Evolutionary conservation across 2,329 filamentous ascomycete genomes (phyloP), one percentile per base, ranked within the genome.

Genomic region (Ophiostoma australiae): DNA sequence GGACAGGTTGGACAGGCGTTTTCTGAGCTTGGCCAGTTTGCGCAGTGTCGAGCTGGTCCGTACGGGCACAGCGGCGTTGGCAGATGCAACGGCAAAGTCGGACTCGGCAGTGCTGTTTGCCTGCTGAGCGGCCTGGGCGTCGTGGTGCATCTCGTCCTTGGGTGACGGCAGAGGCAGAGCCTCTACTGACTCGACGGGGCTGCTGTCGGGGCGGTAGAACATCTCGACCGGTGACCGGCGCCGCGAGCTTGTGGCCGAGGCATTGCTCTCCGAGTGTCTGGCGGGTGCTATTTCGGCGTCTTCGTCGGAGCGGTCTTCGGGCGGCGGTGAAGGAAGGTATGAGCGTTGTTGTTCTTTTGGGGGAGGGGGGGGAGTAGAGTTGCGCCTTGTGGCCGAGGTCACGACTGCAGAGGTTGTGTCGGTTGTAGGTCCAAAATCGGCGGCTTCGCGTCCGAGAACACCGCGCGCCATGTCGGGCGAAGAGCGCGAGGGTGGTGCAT

Each of bases 361-460:
- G 23, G 72, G 61, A 27, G 33, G 63, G 15, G 31, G 61, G n/a
- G 63, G 35, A 6, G 63, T 39, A 13, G 17, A 11, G 15, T 66
- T 35, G 63, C 84, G 84, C 74, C 82, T 84, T 77, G 82, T 86
- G 35, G 83, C 87, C 35, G 84, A 88, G n/a, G 83, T 88, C 20
- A 88, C 78, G 17, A 85, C 78, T 52, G 84, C 82, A 69, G 87
- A 87, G 61, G 84, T 81, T 11, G 83, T 85, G 55, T 61, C 85
- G 10, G 37, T 52, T 35, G 27, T 44, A 61, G 85, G 83, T 11
- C 84, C 86, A n/a, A 89, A 77, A 0, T 85, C 86, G 35, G 85
- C 79, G 5, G 84, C 77, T 72, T 87, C 87, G 69, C 86, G 85
- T 31, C 87, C 88, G 67, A 89, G 76, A 2, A 89, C 85, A 52